Evolutionary conservation across 768 basidiomycete genomes (phyloP).

Genomic region (Tricholoma matsutake): DNA sequence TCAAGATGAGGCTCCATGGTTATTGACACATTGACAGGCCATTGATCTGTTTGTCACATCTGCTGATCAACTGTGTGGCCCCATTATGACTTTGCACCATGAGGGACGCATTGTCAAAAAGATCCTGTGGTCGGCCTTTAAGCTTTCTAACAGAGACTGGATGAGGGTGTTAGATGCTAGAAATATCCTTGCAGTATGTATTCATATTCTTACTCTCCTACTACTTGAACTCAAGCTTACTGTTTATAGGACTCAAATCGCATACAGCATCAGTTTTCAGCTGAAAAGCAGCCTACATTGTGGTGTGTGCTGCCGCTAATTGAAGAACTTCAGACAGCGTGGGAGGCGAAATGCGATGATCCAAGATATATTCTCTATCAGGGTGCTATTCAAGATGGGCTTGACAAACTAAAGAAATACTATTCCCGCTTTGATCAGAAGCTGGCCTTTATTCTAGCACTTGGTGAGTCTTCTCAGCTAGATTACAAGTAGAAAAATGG

Average conservation of each 20-base stretch:
- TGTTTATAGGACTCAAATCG: constrained; percentile 23
- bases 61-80: too few species aligned
- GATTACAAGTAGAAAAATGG: background rate
- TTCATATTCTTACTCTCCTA: too few species aligned
- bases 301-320: too few species aligned
- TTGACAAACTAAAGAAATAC: constrained; percentile 24
- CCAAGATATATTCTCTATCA: constrained; percentile 8
- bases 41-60: too few species aligned
- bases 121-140: too few species aligned
- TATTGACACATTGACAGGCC: constrained; percentile 1
- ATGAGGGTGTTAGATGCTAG: too few species aligned
- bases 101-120: too few species aligned
- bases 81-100: too few species aligned
- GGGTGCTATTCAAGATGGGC: too few species aligned
- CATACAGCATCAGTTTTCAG: constrained; percentile 21
- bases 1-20: background rate
- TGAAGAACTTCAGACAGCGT: constrained; percentile 9
- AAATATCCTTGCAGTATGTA: too few species aligned
- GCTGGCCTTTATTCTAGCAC: constrained; percentile 19
- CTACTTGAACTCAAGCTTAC: too few species aligned
- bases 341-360: constrained; percentile 21
- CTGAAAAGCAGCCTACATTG: constrained; percentile 4
- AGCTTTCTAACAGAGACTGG: too few species aligned
- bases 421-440: constrained; percentile 21
- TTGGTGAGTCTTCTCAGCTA: constrained; percentile 20